Conservation (phyloP, 2,329 filamentous ascomycete species). For the Alternaria brassicae region DNA sequence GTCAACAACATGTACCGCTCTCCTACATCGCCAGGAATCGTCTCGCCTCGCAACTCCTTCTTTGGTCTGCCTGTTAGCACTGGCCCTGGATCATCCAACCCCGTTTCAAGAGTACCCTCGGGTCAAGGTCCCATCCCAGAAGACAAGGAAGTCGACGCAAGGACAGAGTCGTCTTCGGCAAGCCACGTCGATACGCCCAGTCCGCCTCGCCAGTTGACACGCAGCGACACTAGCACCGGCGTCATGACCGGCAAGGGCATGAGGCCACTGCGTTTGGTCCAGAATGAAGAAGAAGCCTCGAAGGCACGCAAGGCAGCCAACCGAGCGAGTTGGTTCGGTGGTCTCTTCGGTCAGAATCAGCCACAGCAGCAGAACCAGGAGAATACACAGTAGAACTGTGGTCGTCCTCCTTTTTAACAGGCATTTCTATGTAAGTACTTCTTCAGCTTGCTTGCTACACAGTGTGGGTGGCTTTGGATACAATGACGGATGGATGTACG, state of each 20-base stretch:
- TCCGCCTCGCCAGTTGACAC: constrained; percentile 66
- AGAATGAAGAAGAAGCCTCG: constrained; percentile 63
- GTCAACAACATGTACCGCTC: constrained; percentile 90
- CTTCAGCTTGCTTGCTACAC: neutral
- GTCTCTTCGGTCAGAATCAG: constrained; percentile 52
- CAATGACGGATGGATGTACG: constrained; percentile 11
- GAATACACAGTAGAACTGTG: constrained; percentile 17
- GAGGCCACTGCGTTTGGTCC: constrained; percentile 83
- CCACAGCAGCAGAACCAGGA: constrained; percentile 31
- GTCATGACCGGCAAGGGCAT: constrained; percentile 71
- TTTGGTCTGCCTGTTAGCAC: constrained; percentile 49
- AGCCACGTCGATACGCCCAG: constrained; percentile 47
- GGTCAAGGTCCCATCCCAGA: constrained; percentile 41
- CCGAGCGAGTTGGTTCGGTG: constrained; percentile 56
- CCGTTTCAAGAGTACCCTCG: constrained; percentile 51
- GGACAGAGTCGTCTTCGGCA: constrained; percentile 33
- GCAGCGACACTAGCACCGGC: constrained; percentile 43
- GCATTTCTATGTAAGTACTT: constrained; percentile 12
- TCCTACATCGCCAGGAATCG: constrained; percentile 52
- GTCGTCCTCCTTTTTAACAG: neutral
- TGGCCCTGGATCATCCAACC: constrained; percentile 49
- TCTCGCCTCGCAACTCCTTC: constrained; percentile 49
- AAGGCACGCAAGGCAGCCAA: constrained; percentile 54
- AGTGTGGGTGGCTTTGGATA: constrained; percentile 7
- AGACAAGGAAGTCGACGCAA: constrained; percentile 40